Evolutionary conservation across 1,284 basidiomycete genomes (phyloP), one percentile per base, ranked within the genome.

Genomic region (Ceratobasidium sp.): DNA sequence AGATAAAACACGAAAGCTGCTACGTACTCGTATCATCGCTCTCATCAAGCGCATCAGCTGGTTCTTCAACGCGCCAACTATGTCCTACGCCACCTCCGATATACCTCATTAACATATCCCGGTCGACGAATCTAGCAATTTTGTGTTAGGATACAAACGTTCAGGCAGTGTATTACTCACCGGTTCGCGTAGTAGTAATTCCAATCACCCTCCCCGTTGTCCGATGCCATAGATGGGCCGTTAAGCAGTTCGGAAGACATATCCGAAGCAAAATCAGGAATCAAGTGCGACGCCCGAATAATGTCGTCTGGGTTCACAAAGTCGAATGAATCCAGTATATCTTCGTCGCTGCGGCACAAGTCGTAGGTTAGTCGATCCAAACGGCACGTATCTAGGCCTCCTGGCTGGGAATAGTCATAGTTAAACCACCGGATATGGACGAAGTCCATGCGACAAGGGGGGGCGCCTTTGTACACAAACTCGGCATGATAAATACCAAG

Each of bases 171-270:
- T n/a, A n/a, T n/a, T n/a, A n/a, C n/a, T n/a, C n/a, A 82, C 81
- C 80, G 66, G 51, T 82, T 82, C 0, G 82, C 80, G 77, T 82
- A 81, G 46, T 78, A 82, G 20, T 53, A 77, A 13, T 40, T 18
- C 63, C 77, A 82, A 56, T 83, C 81, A 23, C 71, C 70, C 55
- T 58, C 55, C 20, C 10, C 9, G 26, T 58, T 28, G 55, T 58
- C n/a, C 9, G 20, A 13, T 23, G 26, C n/a, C 55, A 28, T 18
- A 9, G 20, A 58, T 58, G n/a, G 55, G 26, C n/a, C 20, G n/a
- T 58, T 58, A 7, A 58, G 55, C 9, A 58, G 26, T 23, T 58
- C 55, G 26, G 10, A 28, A n/a, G 55, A 58, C 10, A n/a, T 58
- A 9, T n/a, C 12, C n/a, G 55, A 58, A 9, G 9, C 10, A n/a